These are phyloP conservation scores for Nemania diffusa DNA, from an alignment of 2,329 filamentous ascomycete species.

Conservation along the genomic window DNA sequence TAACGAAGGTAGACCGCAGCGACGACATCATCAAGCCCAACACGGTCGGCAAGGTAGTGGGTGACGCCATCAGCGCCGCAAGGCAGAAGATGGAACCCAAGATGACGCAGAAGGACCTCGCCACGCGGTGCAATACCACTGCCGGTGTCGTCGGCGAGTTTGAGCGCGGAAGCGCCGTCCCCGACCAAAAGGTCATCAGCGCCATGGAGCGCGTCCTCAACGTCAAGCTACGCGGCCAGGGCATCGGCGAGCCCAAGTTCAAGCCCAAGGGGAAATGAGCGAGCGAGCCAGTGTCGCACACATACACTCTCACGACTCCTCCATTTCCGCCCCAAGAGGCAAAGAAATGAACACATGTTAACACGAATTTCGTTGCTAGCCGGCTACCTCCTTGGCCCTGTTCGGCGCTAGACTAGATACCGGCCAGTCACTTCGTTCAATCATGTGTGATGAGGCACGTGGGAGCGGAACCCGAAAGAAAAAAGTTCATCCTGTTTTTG, in stretches of 20 bases:
- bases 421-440: conserved; percentile 3
- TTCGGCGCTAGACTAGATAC: neutral
- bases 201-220: conserved; percentile 87
- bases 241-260: conserved; percentile 87
- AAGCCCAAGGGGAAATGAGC: conserved; percentile 73
- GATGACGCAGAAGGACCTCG: conserved; percentile 92
- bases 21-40: conserved; percentile 99
- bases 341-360: neutral
- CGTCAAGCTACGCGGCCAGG: conserved; percentile 84
- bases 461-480: neutral
- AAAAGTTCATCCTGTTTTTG: conserved; percentile 5
- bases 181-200: conserved; percentile 83
- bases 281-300: neutral
- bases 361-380: neutral
- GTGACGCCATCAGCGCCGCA: conserved; percentile 81
- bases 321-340: neutral
- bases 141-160: conserved; percentile 83
- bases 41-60: conserved; percentile 83
- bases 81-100: conserved; percentile 87
- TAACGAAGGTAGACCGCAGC: conserved; percentile 96
- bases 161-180: conserved; percentile 80
- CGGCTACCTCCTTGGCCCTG: neutral
- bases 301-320: neutral
- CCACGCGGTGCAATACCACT: conserved; percentile 90
- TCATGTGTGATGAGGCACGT: conserved; percentile 22